Percentiles rank a stretch among this genome's conserved stretches.
phyloP scores from a whole-genome alignment of 495 filamentous ascomycete genomes.

The Viridothelium virens region DNA sequence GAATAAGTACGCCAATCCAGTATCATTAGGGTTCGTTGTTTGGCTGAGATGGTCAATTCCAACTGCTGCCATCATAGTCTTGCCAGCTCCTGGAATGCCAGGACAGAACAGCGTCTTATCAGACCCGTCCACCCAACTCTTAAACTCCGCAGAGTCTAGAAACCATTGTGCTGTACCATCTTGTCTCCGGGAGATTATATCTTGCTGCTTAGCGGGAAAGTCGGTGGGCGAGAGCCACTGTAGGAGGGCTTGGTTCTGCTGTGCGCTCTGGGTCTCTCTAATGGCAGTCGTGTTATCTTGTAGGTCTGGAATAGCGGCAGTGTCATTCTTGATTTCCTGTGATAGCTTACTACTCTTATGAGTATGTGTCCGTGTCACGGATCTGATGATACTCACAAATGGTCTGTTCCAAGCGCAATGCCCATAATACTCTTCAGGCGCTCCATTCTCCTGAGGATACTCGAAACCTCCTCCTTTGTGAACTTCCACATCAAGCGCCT shows the following conservation, averaged over 20 bases:
- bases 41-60: constrained; percentile 28
- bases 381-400: constrained; percentile 24
- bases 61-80: constrained; percentile 29
- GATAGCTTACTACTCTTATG: constrained; percentile 22
- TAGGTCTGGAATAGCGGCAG: neutral
- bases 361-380: neutral
- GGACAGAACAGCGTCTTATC: constrained; percentile 33
- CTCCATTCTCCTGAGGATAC: constrained; percentile 28
- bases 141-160: constrained; percentile 33
- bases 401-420: constrained; percentile 30
- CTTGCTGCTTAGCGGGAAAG: constrained; percentile 31
- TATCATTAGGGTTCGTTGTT: constrained; percentile 13
- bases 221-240: constrained; percentile 7
- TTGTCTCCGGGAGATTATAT: constrained; percentile 32
- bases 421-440: constrained; percentile 28
- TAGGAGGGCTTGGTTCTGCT: neutral
- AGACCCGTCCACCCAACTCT: constrained; percentile 30
- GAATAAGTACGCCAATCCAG: constrained; percentile 39
- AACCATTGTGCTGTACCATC: constrained; percentile 40
- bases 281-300: neutral
- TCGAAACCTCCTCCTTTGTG: constrained; percentile 25
- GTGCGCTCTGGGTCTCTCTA: neutral
- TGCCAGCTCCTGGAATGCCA: constrained; percentile 35
- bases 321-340: constrained; percentile 10
- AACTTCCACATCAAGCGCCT: constrained; percentile 28